phyloP scores from a whole-genome alignment of 164 flowering plant species.

The Berberis vulgaris region DNA sequence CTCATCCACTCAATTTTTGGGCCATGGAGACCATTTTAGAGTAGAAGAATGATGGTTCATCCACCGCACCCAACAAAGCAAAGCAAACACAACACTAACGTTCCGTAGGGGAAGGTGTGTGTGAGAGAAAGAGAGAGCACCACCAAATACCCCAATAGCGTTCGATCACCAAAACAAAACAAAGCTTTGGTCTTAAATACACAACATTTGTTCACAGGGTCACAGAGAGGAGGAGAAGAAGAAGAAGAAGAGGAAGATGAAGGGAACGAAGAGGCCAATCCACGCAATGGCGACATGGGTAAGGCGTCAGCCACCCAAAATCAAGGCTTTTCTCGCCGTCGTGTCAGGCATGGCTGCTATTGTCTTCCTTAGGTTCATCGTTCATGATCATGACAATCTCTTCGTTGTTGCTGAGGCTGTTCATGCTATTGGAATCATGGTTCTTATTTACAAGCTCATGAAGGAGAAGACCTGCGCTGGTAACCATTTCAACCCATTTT shows the following conservation, averaged over 20 bases:
- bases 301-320: slow-evolving; percentile 28
- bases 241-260: slow-evolving; percentile 8
- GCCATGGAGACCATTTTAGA: no score
- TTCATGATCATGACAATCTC: slow-evolving; percentile 32
- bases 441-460: slow-evolving; percentile 29
- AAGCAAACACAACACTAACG: no score
- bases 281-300: slow-evolving; percentile 24
- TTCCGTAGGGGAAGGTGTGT: no score
- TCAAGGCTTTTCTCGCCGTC: slow-evolving; percentile 26
- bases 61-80: no score
- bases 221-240: background rate
- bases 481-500: background rate
- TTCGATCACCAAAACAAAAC: no score
- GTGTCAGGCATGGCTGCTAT: slow-evolving; percentile 22
- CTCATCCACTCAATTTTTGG: no score
- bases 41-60: no score
- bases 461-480: slow-evolving; percentile 34
- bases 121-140: no score
- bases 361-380: slow-evolving; percentile 25
- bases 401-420: slow-evolving; percentile 31
- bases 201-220: no score
- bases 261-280: slow-evolving; percentile 13
- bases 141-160: no score
- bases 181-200: no score
- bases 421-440: slow-evolving; percentile 30